A percentile compares a stretch with the other conserved stretches of the same genome.
Conservation (phyloP, 1,284 basidiomycete genomes). For the Ustilago loliicola region DNA sequence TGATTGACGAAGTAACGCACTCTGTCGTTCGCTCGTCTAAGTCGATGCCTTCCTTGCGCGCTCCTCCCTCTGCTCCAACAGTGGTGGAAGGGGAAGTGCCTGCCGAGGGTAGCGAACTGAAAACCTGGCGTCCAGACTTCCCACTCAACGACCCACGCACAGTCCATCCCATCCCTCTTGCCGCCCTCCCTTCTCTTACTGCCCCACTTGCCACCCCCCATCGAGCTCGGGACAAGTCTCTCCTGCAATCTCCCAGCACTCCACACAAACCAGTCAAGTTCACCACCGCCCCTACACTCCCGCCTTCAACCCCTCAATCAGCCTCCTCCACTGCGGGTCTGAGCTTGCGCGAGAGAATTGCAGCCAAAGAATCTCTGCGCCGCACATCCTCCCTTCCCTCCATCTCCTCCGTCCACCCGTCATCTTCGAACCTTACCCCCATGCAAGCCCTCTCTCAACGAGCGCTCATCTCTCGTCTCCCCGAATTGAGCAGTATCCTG, state of each 20-base stretch:
- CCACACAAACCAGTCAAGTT: slow-evolving; percentile 28
- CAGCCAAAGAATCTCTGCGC: slow-evolving; percentile 54
- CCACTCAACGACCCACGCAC: slow-evolving; percentile 29
- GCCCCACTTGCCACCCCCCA: slow-evolving; percentile 33
- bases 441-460: slow-evolving; percentile 47
- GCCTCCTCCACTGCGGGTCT: slow-evolving; percentile 17
- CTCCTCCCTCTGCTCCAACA: background rate
- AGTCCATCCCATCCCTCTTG: slow-evolving; percentile 40
- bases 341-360: slow-evolving; percentile 50
- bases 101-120: slow-evolving; percentile 14
- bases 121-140: slow-evolving; percentile 46
- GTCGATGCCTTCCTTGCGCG: slow-evolving; percentile 20
- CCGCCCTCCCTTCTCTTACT: slow-evolving; percentile 32
- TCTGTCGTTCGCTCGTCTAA: slow-evolving; percentile 20
- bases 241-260: slow-evolving; percentile 4
- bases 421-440: slow-evolving; percentile 12
- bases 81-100: slow-evolving; percentile 22
- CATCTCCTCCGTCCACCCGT: slow-evolving; percentile 6
- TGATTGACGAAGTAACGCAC: slow-evolving; percentile 40
- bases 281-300: background rate
- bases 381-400: slow-evolving; percentile 34
- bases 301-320: background rate
- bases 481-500: slow-evolving; percentile 55
- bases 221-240: slow-evolving; percentile 21
- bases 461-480: slow-evolving; percentile 46